Base-by-base conservation (phyloP, 306 rosid species). In the Gillenia trifoliata region DNA sequence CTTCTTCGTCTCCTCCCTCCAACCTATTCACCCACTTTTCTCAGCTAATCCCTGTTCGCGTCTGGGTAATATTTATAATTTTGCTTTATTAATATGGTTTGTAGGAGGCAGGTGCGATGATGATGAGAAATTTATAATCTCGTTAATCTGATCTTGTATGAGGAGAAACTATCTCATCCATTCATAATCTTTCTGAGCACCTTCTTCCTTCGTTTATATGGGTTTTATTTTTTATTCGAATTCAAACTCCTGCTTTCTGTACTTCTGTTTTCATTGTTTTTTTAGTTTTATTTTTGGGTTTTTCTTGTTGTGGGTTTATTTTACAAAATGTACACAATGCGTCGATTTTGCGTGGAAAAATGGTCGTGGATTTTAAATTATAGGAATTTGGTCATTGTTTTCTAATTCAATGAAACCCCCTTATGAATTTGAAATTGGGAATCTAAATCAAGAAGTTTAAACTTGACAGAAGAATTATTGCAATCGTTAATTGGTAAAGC, bases 101-200 rank as follows among this genome's bases (percentile, higher is more conserved):
- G 19, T 40, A 1, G 6, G 61, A 17, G 65, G 36, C 15, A 10
- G 83, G 70, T 72, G 79, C 87, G 19, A 69, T 83, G 87, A 83
- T 83, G 87, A 79, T 79, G 80, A 72, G 74, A 59, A 62, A 22
- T 20, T 33, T 22, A 79, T 68, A 83, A 83, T 83, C 87, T 83
- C 84, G 87, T 83, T 83, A 83, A 83, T 83, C 87, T 64, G 87
- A 83, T 68, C 47, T 57, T 29, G 4, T 57, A 54, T 79, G 87
- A 79, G 82, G 87, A 83, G 28, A 72, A 79, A 23, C 52, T 28
- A 38, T 52, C 81, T 64, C 74, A 76, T 79, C 84, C 87, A 83
- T 83, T 83, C 87, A 41, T 64, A 70, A 70, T 71, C 13, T 66
- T 57, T 83, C 87, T 83, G 87, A 83, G 87, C 78, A n/a, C 79